Evolutionary conservation across 1,284 basidiomycete genomes (phyloP).

Genomic region (Dichomitus squalens): DNA sequence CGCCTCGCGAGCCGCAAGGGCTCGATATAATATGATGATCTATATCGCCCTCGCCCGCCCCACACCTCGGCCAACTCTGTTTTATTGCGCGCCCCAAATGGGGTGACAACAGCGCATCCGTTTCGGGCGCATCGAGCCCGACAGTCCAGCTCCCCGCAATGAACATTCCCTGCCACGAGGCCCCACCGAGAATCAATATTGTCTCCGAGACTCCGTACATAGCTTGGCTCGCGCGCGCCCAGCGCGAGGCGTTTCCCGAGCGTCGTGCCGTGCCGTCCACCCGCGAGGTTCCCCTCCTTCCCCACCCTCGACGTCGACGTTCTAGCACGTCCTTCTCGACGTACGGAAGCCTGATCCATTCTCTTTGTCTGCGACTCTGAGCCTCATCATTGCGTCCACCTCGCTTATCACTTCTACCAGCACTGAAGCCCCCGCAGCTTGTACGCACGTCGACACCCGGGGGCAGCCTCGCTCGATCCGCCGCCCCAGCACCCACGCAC

Average conservation of each 20-base stretch:
- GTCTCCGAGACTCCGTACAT: neutral
- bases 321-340: neutral
- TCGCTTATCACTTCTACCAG: neutral
- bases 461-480: neutral
- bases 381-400: neutral
- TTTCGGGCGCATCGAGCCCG: conserved; percentile 14
- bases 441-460: neutral
- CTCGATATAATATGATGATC: neutral
- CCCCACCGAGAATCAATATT: neutral
- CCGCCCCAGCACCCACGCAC: neutral
- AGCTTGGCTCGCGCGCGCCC: neutral
- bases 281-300: neutral
- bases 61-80: conserved; percentile 16
- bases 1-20: neutral
- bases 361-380: neutral
- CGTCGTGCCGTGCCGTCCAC: neutral
- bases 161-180: conserved; percentile 14
- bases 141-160: conserved; percentile 22
- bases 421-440: neutral
- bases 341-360: neutral
- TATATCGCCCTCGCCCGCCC: neutral
- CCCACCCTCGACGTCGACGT: neutral
- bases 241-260: neutral
- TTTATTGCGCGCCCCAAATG: conserved; percentile 14
- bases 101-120: conserved; percentile 21